Conservation (phyloP, 306 rosid genomes). For the Luffa acutangula region DNA sequence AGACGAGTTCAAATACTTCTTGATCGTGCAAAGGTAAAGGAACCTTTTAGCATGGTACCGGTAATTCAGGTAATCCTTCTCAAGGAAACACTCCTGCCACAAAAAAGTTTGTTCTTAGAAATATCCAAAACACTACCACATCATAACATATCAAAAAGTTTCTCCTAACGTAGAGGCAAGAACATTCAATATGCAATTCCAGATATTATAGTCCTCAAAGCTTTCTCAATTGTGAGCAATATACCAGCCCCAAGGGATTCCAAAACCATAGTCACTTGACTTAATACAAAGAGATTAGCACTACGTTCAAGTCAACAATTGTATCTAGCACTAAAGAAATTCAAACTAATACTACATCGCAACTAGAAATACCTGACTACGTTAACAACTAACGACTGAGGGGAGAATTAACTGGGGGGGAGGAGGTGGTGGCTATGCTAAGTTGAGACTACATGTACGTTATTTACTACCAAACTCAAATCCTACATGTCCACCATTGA, state of each 20-base stretch:
- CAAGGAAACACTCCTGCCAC: conserved; percentile 75
- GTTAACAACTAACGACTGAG: neutral
- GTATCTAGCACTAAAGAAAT: neutral
- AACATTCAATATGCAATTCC: neutral
- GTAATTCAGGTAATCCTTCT: conserved; percentile 89
- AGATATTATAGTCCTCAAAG: neutral
- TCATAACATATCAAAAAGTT: neutral
- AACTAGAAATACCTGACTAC: neutral
- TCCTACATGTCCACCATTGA: neutral
- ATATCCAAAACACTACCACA: neutral
- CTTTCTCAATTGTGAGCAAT: neutral
- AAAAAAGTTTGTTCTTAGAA: neutral
- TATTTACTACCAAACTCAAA: neutral
- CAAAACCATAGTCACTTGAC: neutral
- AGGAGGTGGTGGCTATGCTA: neutral
- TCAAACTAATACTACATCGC: neutral
- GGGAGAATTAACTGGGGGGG: neutral
- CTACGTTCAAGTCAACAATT: neutral
- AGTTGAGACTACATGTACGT: neutral
- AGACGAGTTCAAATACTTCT: conserved; percentile 50
- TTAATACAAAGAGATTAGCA: neutral
- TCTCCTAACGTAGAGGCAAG: neutral
- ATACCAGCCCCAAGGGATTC: neutral
- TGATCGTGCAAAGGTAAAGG: conserved; percentile 68
- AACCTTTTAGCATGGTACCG: conserved; percentile 82